A percentile compares a stretch with the other conserved stretches of the same genome.
Conservation (phyloP, 2,329 filamentous ascomycete genomes). For the Domatiomyces globalis region DNA sequence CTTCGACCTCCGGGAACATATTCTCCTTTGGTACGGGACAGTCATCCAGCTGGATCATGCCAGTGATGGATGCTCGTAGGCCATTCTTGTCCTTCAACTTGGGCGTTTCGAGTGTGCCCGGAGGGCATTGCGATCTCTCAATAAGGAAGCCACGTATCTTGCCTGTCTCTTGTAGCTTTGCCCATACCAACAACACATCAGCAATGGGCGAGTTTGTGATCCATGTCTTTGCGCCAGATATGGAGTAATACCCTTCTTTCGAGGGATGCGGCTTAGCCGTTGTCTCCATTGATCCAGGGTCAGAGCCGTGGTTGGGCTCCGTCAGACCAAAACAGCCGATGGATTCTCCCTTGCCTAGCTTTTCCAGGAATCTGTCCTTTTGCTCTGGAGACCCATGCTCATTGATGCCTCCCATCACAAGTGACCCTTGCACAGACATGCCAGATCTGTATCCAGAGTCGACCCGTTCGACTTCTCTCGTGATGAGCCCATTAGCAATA, state of each 20-base stretch:
- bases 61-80: constrained; percentile 80
- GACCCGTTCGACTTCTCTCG: constrained; percentile 75
- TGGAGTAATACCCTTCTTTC: constrained; percentile 65
- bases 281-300: constrained; percentile 84
- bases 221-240: constrained; percentile 83
- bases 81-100: constrained; percentile 91
- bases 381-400: constrained; percentile 77
- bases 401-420: constrained; percentile 87
- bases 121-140: constrained; percentile 69
- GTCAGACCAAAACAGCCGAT: constrained; percentile 81
- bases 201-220: constrained; percentile 89
- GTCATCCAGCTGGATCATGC: constrained; percentile 92
- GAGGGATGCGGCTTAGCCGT: constrained; percentile 69
- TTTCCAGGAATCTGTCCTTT: constrained; percentile 69
- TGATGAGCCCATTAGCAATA: constrained; percentile 80
- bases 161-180: constrained; percentile 76
- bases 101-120: constrained; percentile 82
- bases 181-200: constrained; percentile 78
- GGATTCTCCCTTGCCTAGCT: constrained; percentile 67
- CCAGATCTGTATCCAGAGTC: constrained; percentile 85
- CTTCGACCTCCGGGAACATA: constrained; percentile 86
- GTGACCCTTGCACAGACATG: constrained; percentile 83
- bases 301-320: constrained; percentile 84
- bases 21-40: constrained; percentile 79
- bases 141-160: constrained; percentile 91